Base-by-base conservation (phyloP, 202 grass and related monocot genomes). In the Digitaria exilis region DNA sequence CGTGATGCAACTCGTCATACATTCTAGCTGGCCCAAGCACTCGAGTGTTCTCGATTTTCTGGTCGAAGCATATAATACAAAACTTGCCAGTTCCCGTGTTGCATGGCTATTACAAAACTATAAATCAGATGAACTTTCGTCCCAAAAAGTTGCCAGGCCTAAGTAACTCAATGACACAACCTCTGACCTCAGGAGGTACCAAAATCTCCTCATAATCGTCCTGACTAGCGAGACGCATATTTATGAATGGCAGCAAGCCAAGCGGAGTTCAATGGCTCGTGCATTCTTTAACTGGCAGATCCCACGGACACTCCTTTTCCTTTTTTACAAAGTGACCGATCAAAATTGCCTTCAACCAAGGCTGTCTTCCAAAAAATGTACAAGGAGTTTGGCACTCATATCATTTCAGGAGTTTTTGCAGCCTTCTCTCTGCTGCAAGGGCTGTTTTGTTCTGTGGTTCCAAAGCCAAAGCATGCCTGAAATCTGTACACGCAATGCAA, bases 381-480 rank as follows among this genome's bases (percentile, higher is more conserved):
- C 45, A 21, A 21, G 6, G 14, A 46, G 21, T 42, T n/a, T 48
- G 5, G 24, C 2, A 7, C 34, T 25, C n/a, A 31, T 12, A 77
- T 96, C 80, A 93, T 84, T 81, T 77, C 3, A 89, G 80, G 19
- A 88, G 79, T 65, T 91, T 99, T 42, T 93, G 89, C 69, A 99
- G 69, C 71, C 91, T 96, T 87, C 30, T 91, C 76, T 99, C 96
- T 42, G 89, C 96, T 48, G 78, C 85, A 84, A 92, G 91, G 15
- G 89, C 96, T 86, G 88, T 63, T 89, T 88, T 99, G 25, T 99
- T 99, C 86, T 89, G 93, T 51, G 96, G 96, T 49, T 99, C 96
- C 35, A 99, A 89, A 72, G 86, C 91, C 81, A 92, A 57, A 71
- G 93, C 96, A 75, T 84, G 87, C 84, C 91, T 89, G 80, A 99